Base-by-base conservation (phyloP, 805 yeast genomes). In the Brettanomyces naardenensis region DNA sequence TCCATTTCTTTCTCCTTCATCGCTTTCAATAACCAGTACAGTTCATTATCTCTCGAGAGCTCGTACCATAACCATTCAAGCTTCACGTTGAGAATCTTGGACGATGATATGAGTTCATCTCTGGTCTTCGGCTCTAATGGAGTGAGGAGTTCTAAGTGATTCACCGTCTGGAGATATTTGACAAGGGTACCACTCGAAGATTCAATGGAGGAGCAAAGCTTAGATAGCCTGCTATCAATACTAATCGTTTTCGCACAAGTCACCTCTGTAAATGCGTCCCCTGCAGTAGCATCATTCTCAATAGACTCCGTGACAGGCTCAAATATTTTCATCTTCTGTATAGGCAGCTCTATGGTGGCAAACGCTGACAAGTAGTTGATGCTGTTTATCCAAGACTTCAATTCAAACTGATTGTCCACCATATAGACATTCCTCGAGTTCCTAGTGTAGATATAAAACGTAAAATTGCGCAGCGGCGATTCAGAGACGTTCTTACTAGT, bases 1-100 rank as follows among this genome's bases (percentile, higher is more conserved):
- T n/a, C n/a, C n/a, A n/a, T n/a, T n/a, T n/a, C n/a, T n/a, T n/a
- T n/a, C n/a, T n/a, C n/a, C n/a, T n/a, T n/a, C n/a, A 28, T n/a
- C n/a, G 30, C 6, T 6, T 28, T 6, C n/a, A 28, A 19, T 15
- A 30, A n/a, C 19, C 3, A 15, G 19, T 30, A 18, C 13, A 15
- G 21, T 17, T 20, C 34, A 17, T 10, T 20, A 10, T 23, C 29
- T 15, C 22, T 13, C n/a, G 32, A 64, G 11, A 68, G 56, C 41
- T 79, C 82, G 40, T 69, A 69, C 66, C 77, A 68, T 27, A 71
- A 54, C 75, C 78, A 72, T 42, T 76, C 79, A 32, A 78, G 53
- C 43, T 71, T 68, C 19, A 73, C 65, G n/a, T 69, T 64, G 42
- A 75, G 53, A 41, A 68, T 60, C 31, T 69, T 68, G 17, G 71